These are phyloP conservation scores for Fusarium sp. DNA, from an alignment of 2,329 filamentous ascomycete species.

Conservation along the genomic window DNA sequence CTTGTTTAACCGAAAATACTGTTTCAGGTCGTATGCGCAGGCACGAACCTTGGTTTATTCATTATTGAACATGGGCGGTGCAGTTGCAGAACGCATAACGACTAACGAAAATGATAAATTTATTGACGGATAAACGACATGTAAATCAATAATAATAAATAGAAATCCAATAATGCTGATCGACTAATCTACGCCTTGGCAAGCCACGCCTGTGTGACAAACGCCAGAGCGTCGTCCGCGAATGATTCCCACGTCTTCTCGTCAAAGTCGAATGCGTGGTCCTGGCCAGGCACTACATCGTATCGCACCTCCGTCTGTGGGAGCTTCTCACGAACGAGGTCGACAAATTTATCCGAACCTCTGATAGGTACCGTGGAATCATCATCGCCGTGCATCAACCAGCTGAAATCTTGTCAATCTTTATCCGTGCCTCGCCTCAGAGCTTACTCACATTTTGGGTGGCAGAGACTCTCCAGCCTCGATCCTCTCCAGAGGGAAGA, in stretches of 20 bases:
- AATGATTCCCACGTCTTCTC: constrained; percentile 35
- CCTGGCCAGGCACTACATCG: constrained; percentile 33
- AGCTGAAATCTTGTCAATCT: constrained; percentile 16
- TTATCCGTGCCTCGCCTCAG: accelerated
- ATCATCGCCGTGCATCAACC: constrained; percentile 44
- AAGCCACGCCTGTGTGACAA: constrained; percentile 38
- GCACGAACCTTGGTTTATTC: no score
- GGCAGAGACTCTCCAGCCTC: constrained; percentile 33
- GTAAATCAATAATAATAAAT: no score
- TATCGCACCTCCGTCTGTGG: constrained; percentile 29
- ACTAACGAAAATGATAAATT: no score
- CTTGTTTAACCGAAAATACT: no score
- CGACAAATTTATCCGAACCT: constrained; percentile 22
- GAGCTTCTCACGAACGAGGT: constrained; percentile 12
- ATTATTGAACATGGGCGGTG: no score
- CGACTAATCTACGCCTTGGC: neutral
- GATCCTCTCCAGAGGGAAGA: constrained; percentile 38
- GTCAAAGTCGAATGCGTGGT: constrained; percentile 45
- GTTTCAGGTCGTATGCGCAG: no score
- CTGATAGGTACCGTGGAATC: constrained; percentile 28
- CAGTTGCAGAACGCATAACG: no score
- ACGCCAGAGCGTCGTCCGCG: constrained; percentile 28
- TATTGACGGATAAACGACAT: no score
- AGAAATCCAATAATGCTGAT: no score
- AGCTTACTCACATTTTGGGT: constrained; percentile 24